Percentiles rank a stretch among this genome's conserved stretches.
These are phyloP conservation scores for Dactylellina parvicollis DNA, from an alignment of 2,329 filamentous ascomycete genomes.

Conservation along the genomic window DNA sequence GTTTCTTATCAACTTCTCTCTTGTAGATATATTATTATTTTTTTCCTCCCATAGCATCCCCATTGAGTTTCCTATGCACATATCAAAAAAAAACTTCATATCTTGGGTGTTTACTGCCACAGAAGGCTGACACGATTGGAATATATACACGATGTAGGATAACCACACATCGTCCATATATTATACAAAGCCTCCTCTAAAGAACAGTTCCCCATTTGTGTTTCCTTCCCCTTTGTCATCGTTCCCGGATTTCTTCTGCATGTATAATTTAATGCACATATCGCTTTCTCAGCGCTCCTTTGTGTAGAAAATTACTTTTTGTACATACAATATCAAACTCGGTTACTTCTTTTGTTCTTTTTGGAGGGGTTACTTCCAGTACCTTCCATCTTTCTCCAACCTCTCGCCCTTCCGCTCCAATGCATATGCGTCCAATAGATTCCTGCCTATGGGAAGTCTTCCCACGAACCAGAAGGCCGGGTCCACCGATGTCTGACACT, in stretches of 20 bases:
- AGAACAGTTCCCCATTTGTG: neutral
- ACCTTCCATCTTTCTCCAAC: constrained; percentile 3
- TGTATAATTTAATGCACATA: constrained; percentile 22
- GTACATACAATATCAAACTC: constrained; percentile 36
- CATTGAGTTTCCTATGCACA: constrained; percentile 7
- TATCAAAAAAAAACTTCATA: constrained; percentile 1
- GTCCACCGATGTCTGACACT: constrained; percentile 42
- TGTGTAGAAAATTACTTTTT: constrained; percentile 14
- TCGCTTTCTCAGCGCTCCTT: constrained; percentile 2
- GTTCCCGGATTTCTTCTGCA: neutral
- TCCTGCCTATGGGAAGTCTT: constrained; percentile 51
- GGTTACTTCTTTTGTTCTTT: neutral
- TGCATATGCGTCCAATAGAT: constrained; percentile 23
- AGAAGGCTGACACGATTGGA: constrained; percentile 11
- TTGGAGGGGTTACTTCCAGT: constrained; percentile 18
- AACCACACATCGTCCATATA: constrained; percentile 15
- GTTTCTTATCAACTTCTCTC: constrained; percentile 43
- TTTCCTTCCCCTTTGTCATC: neutral
- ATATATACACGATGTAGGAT: constrained; percentile 20
- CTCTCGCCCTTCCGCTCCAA: constrained; percentile 20
- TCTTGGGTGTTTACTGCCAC: constrained; percentile 25
- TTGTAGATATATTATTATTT: constrained; percentile 46
- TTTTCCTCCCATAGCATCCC: neutral
- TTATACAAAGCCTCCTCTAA: constrained; percentile 5
- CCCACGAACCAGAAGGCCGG: constrained; percentile 52